Evolutionary conservation across 805 yeast species (phyloP), one percentile per base, ranked within the genome.

Genomic region (Torulaspora microellipsoides): DNA sequence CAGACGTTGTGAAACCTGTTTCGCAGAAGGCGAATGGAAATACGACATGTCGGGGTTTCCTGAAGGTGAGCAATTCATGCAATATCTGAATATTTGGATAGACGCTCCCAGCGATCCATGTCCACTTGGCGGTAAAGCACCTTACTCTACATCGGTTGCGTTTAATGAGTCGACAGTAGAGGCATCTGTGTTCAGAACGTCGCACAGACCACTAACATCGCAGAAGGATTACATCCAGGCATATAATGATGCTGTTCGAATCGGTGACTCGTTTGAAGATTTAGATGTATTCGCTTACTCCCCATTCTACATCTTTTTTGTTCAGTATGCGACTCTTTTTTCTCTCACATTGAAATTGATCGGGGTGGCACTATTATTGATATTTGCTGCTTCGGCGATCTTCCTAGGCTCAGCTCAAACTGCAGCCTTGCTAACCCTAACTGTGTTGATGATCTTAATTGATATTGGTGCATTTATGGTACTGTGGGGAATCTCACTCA

Each of bases 81-180:
- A 69, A 35, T 87, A 72, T 54, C 83, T 89, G 59, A 64, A 76
- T 15, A 77, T 83, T 33, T 91, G 99, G 99, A 85, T 91, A 20
- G 72, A 78, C 31, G 67, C 87, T 1, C 85, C 87, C 20, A 85
- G 95, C 45, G 93, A 85, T 55, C 87, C 91, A 2, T 91, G 99
- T 63, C 96, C 98, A 1, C 68, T 91, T 23, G 98, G 96, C 3
- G 99, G 99, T 2, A 85, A 85, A 57, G 97, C 97, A 0, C 95
- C 97, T 0, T 91, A 91, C 59, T 73, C 85, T 1, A 65, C 71
- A 4, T 71, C 89, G 0, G 67, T 87, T 9, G 66, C 73, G 1
- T 66, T 72, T 23, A 70, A 71, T 44, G 65, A 66, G 27, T 65
- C 67, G 1, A 52, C 63, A 0, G 72, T 88, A 4, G 51, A 58